Base-by-base conservation (phyloP, 768 basidiomycete species). In the Serendipita sp. region DNA sequence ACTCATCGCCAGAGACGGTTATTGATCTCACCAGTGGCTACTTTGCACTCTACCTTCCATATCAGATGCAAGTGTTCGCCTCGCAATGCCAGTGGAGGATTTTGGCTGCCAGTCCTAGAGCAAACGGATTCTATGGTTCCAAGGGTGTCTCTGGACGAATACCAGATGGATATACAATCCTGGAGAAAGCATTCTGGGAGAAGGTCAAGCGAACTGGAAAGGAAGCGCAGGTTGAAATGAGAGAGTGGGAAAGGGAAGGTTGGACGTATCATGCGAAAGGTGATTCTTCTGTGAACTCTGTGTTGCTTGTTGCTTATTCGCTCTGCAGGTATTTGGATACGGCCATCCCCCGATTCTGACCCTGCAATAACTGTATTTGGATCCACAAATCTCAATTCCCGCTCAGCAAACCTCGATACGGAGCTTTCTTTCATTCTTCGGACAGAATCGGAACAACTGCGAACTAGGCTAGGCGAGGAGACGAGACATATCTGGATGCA, bases 181-280 rank as follows among this genome's bases (percentile, higher is more conserved):
- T 92, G 54, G 92, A 96, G 69, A 83, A 89, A 66, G 79, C 81
- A 30, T 99, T 99, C 72, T 88, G 70, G 71, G 63, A 67, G 11
- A 60, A 69, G 24, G 63, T 74, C 1, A 41, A 51, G 13, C 10
- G 37, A 24, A 47, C 69, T 2, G 47, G 67, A 24, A 45, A 67
- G 45, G 70, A 70, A 18, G 70, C 75, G 38, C 82, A 84, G 0
- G 80, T 99, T 28, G 78, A 84, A 64, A 77, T 99, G 67, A 80
- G 77, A 66, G 95, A 99, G 73, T 99, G 96, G 96, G 81, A 84
- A 71, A 81, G 81, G 68, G 76, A 79, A 28, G 91, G 87, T 2
- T 99, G 96, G 96, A 98, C 96, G 1, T 99, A 99, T 75, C 96
- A 99, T 71, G 90, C 96, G 30, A 99, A 99, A 80, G 96, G 94